phyloP scores from a whole-genome alignment of 2,329 filamentous ascomycete genomes.

The Pseudocercospora ulei region DNA sequence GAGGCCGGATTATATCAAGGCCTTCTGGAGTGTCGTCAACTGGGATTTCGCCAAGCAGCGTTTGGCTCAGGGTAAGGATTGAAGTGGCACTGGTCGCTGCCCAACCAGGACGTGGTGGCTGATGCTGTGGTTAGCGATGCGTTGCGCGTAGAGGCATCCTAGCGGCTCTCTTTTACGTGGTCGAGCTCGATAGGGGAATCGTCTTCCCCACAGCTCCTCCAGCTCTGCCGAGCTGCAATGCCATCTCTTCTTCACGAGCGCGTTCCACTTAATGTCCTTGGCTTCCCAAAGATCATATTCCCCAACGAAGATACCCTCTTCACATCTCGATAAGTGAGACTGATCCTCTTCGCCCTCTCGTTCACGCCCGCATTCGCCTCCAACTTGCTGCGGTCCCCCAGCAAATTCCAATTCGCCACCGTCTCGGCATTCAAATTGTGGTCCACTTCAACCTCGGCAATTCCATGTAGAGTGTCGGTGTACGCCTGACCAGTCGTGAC shows the following conservation, averaged over 20 bases:
- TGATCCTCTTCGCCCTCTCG: conserved; percentile 53
- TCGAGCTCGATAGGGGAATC: too few species aligned
- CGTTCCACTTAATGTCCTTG: conserved; percentile 1
- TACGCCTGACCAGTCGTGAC: conserved; percentile 63
- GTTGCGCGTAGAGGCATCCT: neutral
- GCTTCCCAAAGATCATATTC: conserved; percentile 51
- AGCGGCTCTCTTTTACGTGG: neutral
- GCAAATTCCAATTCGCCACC: conserved; percentile 58
- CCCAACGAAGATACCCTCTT: conserved; percentile 67
- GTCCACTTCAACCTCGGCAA: conserved; percentile 57
- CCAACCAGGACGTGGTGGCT: neutral
- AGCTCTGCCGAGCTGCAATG: neutral
- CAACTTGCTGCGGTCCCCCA: conserved; percentile 43
- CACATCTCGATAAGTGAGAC: conserved; percentile 79
- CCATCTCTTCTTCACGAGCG: conserved; percentile 1
- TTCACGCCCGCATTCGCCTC: conserved; percentile 45
- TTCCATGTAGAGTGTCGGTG: conserved; percentile 63
- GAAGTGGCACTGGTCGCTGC: neutral
- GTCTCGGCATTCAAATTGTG: conserved; percentile 51
- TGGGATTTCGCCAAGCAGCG: conserved; percentile 46
- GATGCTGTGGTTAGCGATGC: neutral
- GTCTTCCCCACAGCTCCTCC: too few species aligned
- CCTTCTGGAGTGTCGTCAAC: conserved; percentile 70
- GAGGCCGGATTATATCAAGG: conserved; percentile 64
- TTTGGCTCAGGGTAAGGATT: conserved; percentile 18